Base-by-base conservation (phyloP, 2,329 filamentous ascomycete species). In the Botrytis byssoidea region DNA sequence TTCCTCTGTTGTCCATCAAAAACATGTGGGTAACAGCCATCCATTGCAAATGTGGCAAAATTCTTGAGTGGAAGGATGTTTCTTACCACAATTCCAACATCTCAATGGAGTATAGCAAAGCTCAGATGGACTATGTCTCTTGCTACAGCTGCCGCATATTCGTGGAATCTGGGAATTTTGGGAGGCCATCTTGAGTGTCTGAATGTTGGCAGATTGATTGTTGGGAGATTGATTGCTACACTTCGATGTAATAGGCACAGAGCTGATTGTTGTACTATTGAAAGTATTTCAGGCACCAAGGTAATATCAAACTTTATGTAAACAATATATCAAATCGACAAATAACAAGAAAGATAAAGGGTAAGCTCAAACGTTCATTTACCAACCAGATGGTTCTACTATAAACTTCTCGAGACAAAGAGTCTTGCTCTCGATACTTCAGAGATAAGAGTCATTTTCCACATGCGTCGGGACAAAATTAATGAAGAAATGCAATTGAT, bases 131-230 rank as follows among this genome's bases (percentile, higher is more conserved):
- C 0, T 55, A 14, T 55, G n/a, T 55, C 0, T 64, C 1, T 64
- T 1, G 22, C 10, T 1, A 37, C 22, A 42, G 35, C 0, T 37
- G 10, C 0, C 1, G 5, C 3, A 64, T 0, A 0, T 7, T 16
- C 4, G 25, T 42, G n/a, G n/a, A 3, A 22, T 66, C 12, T 66
- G n/a, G 42, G 51, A 16, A 29, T 1, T 2, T 55, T 3, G 25
- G n/a, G 12, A 29, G 5, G 5, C 8, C n/a, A n/a, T 55, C 0
- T n/a, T 55, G 4, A 7, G 16, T 3, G 18, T 32, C 32, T 32
- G 32, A 32, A 32, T 32, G 32, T 32, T 32, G 32, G 32, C 32
- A 32, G 32, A 32, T n/a, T 14, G 48, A 51, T 12, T 14, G 25
- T n/a, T 55, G 2, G 3, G 16, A 0, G 18, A 14, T 51, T 25